phyloP scores from a whole-genome alignment of 2,329 filamentous ascomycete genomes.

The Fusarium sp. region DNA sequence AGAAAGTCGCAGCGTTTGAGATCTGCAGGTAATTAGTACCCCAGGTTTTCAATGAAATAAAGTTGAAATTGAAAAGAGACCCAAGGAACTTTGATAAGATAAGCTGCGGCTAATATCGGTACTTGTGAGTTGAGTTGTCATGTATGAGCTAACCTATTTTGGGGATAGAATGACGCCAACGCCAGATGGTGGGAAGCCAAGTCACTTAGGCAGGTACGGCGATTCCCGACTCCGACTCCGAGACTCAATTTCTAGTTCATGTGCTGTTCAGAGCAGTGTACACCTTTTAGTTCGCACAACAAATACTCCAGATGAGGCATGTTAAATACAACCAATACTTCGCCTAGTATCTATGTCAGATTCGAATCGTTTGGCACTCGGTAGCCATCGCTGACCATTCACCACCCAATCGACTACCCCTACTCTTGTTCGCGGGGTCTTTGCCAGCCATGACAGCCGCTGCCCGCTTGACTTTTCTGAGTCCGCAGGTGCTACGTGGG shows the following conservation, averaged over 20 bases:
- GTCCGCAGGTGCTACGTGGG: conserved; percentile 74
- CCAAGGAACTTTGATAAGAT: neutral
- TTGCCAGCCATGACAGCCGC: conserved; percentile 70
- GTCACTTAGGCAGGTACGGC: conserved; percentile 40
- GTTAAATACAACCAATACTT: conserved; percentile 12
- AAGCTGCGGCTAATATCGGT: conserved; percentile 43
- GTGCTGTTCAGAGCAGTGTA: neutral
- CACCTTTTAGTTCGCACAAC: conserved; percentile 5
- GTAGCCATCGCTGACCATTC: conserved; percentile 25
- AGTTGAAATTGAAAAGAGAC: neutral
- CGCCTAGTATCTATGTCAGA: conserved; percentile 33
- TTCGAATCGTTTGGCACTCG: conserved; percentile 27
- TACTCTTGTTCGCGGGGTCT: conserved; percentile 15
- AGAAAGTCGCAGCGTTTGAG: neutral
- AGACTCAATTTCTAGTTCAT: conserved; percentile 13
- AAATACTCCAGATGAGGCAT: neutral
- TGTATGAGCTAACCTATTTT: conserved; percentile 11
- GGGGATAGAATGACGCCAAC: conserved; percentile 45
- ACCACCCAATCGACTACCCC: neutral
- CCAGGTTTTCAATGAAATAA: neutral
- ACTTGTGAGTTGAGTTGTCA: conserved; percentile 1
- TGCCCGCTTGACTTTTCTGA: conserved; percentile 75
- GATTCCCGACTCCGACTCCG: conserved; percentile 43
- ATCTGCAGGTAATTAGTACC: neutral
- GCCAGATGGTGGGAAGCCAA: conserved; percentile 34